Conservation (phyloP, 345 rosid genomes). For the Corymbia maculata region DNA sequence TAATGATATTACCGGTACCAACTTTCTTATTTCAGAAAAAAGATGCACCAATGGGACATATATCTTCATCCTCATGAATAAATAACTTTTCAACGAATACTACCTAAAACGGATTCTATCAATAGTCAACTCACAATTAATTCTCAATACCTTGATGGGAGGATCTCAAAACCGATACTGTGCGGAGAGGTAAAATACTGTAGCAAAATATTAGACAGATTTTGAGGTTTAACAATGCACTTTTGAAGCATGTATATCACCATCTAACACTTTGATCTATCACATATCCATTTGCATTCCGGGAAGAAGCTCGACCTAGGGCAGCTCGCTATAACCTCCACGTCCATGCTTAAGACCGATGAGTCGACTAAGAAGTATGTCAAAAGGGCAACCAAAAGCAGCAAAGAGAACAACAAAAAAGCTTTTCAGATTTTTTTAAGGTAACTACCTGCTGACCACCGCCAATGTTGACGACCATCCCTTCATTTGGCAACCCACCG, state of each 20-base stretch:
- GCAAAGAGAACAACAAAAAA: not conserved
- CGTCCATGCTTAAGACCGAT: not conserved
- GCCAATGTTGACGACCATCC: no score
- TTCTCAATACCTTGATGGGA: not conserved
- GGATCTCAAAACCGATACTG: not conserved
- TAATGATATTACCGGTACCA: no score
- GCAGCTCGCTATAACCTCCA: not conserved
- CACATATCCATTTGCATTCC: accelerated
- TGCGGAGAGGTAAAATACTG: not conserved
- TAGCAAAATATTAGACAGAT: not conserved
- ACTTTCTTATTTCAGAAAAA: no score
- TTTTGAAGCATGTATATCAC: no score
- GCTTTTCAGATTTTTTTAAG: no score
- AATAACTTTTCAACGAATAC: no score
- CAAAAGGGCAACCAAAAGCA: not conserved
- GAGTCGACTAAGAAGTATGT: not conserved
- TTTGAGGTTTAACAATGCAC: not conserved
- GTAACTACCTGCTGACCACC: no score
- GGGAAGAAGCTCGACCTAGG: not conserved
- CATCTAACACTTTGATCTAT: no score
- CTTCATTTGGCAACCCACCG: no score
- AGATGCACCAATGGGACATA: no score
- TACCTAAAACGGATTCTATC: no score
- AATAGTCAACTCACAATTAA: not conserved
- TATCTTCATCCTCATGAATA: no score